Evolutionary conservation across 2,329 filamentous ascomycete genomes (phyloP).

Genomic region (Verticillium nubilum): DNA sequence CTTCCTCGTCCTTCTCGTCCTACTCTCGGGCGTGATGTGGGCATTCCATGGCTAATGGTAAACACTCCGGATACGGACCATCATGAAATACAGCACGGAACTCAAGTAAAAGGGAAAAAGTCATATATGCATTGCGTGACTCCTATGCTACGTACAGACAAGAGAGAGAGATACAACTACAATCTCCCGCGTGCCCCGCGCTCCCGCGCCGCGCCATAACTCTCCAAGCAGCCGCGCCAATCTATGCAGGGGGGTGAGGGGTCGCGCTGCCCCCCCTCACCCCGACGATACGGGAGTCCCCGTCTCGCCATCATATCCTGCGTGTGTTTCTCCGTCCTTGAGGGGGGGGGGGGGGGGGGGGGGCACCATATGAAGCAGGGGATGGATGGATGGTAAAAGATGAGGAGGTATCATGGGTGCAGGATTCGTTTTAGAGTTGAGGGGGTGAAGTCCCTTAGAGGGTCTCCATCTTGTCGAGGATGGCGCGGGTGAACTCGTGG

Average conservation of each 20-base stretch:
- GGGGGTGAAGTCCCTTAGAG: slow-evolving; percentile 38
- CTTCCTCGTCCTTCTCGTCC: no score
- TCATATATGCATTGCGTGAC: slow-evolving; percentile 14
- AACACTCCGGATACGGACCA: no score
- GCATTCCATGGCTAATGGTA: no score
- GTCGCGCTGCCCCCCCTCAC: neutral
- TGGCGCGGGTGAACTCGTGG: slow-evolving; percentile 90
- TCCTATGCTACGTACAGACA: slow-evolving; percentile 14
- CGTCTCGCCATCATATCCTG: neutral
- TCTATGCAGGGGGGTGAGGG: slow-evolving; percentile 1
- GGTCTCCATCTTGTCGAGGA: slow-evolving; percentile 92
- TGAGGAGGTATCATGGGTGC: slow-evolving; percentile 3
- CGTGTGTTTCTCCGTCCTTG: neutral
- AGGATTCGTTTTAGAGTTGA: neutral
- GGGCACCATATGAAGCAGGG: neutral
- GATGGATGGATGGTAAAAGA: slow-evolving; percentile 1
- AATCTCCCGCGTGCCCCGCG: slow-evolving; percentile 5
- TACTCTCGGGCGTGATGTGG: no score
- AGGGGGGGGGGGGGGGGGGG: neutral
- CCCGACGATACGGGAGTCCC: neutral
- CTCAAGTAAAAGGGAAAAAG: slow-evolving; percentile 8
- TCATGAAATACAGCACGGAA: no score
- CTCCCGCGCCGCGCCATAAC: slow-evolving; percentile 5
- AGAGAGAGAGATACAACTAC: slow-evolving; percentile 12
- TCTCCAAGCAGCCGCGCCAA: slow-evolving; percentile 5